Percentiles rank a stretch among this genome's conserved stretches.
phyloP scores from a whole-genome alignment of 305 asterid species.

The Nicotiana rustica region DNA sequence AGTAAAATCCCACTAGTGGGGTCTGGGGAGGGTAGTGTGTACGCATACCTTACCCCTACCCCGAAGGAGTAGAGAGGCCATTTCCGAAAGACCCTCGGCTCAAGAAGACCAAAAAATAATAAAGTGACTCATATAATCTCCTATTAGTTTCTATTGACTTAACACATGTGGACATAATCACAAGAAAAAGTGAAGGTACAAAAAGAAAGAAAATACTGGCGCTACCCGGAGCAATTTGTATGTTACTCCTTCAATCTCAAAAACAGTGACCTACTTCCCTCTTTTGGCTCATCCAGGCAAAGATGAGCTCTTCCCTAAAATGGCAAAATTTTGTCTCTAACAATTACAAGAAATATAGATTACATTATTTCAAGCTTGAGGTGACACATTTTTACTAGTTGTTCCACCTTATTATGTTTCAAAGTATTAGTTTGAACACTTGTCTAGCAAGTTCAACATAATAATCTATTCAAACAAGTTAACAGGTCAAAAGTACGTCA shows the following conservation, averaged over 20 bases:
- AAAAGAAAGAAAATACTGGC: slow-evolving; percentile 2
- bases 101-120: neutral
- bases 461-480: neutral
- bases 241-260: neutral
- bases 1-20: too few relatives aligned
- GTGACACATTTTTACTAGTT: slow-evolving; percentile 8
- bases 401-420: slow-evolving; percentile 1
- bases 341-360: neutral
- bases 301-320: neutral
- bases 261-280: neutral
- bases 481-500: slow-evolving; percentile 4
- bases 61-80: too few relatives aligned
- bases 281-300: neutral
- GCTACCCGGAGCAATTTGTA: neutral
- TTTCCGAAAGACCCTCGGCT: too few relatives aligned
- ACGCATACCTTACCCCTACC: too few relatives aligned
- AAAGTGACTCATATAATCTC: neutral
- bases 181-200: slow-evolving; percentile 5
- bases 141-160: slow-evolving; percentile 1
- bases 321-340: neutral
- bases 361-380: slow-evolving; percentile 22
- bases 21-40: too few relatives aligned
- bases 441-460: slow-evolving; percentile 18
- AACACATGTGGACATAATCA: neutral
- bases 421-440: neutral